phyloP scores from a whole-genome alignment of 2,329 filamentous ascomycete genomes.

The Fusarium pseudograminearum region DNA sequence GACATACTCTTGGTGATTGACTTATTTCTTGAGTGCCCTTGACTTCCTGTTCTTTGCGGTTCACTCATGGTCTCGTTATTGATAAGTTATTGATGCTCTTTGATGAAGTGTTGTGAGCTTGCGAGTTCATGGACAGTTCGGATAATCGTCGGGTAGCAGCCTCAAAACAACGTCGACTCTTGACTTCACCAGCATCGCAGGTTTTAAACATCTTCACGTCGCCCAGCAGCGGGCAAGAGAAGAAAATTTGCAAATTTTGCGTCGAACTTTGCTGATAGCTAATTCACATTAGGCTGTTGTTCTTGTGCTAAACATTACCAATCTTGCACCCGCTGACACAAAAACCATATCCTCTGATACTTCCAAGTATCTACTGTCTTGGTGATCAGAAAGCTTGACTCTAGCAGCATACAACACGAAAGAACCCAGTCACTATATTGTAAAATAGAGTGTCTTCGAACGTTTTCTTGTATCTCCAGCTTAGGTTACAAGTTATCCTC shows the following conservation, averaged over 20 bases:
- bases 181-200: background rate
- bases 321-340: background rate
- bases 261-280: background rate
- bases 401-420: background rate
- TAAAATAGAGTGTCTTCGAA: background rate
- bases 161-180: background rate
- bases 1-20: conserved; percentile 55
- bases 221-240: background rate
- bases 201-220: background rate
- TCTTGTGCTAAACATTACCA: background rate
- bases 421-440: background rate
- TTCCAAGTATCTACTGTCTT: background rate
- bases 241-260: too few species aligned
- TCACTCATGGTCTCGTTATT: conserved; percentile 47
- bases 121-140: conserved; percentile 26
- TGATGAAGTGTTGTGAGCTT: conserved; percentile 24
- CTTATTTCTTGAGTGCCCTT: conserved; percentile 54
- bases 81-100: conserved; percentile 13
- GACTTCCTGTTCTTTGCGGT: conserved; percentile 45
- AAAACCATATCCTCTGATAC: background rate
- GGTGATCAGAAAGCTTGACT: background rate
- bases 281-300: background rate
- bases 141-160: conserved; percentile 43
- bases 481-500: background rate
- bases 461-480: background rate